Evolutionary conservation across 345 rosid species (phyloP), one percentile per base, ranked within the genome.

Genomic region (Gossypium herbaceum): DNA sequence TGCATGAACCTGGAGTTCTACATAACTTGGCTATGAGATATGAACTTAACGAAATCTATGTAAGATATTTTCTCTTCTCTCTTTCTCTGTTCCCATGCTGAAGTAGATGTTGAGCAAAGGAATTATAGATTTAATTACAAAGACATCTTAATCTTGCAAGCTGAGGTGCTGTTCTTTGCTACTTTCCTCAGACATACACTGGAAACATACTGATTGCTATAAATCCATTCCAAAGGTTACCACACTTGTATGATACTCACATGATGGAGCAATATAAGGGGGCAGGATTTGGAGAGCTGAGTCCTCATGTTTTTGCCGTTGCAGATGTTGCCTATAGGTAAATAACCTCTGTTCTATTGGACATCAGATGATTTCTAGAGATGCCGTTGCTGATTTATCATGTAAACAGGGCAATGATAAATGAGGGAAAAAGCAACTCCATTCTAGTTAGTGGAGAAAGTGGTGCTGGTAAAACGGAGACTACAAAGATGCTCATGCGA

Each of bases 231-330:
- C 99, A 95, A 91, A 88, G 99, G 83, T 86, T 95, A 74, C 97
- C 99, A 6, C 99, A 95, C 88, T 84, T 95, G 44, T 95, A 95
- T 84, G 98, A 93, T 84, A 93, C 97, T 77, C 98, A 93, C 83
- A 95, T 95, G 99, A 95, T 95, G 99, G 91, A 93, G 83, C 99
- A 95, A 77, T 95, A 95, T 83, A 95, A 91, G 83, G 99, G 98
- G 78, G 98, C 98, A 48, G 89, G 79, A 79, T 93, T 96, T 84
- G 99, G 99, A 75, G 99, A 96, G 90, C 82, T 96, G 67, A 96
- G 97, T 74, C 99, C 99, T 68, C 99, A 96, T 77, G 99, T 96
- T 80, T 96, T 96, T 80, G 99, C 99, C 6, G 89, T 96, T 79
- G 99, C 99, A 41, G 99, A 96, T 83, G 99, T 90, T 81, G 97